These are phyloP conservation scores for Diplodia seriata DNA, from an alignment of 2,329 filamentous ascomycete genomes.

Conservation along the genomic window DNA sequence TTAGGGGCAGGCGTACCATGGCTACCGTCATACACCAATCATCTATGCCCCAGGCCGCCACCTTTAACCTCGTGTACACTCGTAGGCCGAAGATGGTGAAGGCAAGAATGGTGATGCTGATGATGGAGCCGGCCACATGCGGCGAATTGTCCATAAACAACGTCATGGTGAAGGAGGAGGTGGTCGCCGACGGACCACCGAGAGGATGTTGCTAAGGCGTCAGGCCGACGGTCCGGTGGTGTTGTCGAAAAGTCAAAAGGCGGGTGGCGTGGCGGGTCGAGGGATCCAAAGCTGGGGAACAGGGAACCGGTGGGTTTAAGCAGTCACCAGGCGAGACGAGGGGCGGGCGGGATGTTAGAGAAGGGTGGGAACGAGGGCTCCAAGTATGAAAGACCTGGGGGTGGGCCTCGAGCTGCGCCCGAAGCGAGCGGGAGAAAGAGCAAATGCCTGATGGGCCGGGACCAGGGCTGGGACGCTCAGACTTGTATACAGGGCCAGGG, in stretches of 20 bases:
- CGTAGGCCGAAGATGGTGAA: conserved; percentile 37
- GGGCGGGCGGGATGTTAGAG: conserved; percentile 3
- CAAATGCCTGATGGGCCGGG: conserved; percentile 9
- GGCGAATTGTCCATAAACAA: conserved; percentile 34
- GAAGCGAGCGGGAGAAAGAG: conserved; percentile 16
- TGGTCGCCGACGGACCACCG: background rate
- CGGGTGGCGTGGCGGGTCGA: conserved; percentile 1
- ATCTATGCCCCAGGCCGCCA: conserved; percentile 41
- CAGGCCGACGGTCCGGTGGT: background rate
- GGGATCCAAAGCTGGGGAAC: conserved; percentile 24
- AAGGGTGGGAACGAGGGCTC: conserved; percentile 15
- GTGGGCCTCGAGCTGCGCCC: conserved; percentile 9
- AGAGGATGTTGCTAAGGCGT: background rate
- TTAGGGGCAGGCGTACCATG: conserved; percentile 33
- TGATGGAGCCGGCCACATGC: conserved; percentile 37
- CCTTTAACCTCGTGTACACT: conserved; percentile 36
- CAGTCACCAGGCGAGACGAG: conserved; percentile 7
- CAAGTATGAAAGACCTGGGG: conserved; percentile 26
- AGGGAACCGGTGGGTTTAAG: conserved; percentile 13
- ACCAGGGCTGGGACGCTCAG: conserved; percentile 20
- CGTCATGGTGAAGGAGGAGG: background rate
- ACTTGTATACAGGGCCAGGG: conserved; percentile 13
- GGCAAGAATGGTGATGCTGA: conserved; percentile 35
- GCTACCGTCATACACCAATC: conserved; percentile 42
- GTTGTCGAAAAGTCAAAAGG: background rate